These are phyloP conservation scores for Glarea lozoyensis DNA, from an alignment of 495 filamentous ascomycete genomes.

Conservation along the genomic window DNA sequence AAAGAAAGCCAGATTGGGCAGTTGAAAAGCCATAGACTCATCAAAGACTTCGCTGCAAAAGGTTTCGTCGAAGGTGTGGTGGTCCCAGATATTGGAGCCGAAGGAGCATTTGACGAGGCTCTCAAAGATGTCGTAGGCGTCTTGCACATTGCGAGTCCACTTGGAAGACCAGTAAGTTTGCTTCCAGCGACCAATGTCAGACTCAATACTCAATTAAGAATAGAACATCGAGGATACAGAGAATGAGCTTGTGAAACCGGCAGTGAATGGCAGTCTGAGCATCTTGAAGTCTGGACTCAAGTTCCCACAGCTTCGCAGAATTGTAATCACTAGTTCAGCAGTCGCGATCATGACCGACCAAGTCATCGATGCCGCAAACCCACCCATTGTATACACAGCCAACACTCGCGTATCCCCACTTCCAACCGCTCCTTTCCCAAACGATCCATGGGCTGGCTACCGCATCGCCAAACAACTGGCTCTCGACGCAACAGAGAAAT, in stretches of 20 bases:
- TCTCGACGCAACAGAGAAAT: slow-evolving; percentile 27
- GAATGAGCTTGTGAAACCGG: slow-evolving; percentile 23
- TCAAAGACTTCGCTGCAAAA: background rate
- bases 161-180: background rate
- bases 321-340: slow-evolving; percentile 30
- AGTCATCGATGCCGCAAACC: slow-evolving; percentile 8
- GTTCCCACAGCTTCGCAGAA: slow-evolving; percentile 18
- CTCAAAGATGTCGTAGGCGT: slow-evolving; percentile 27
- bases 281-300: slow-evolving; percentile 25
- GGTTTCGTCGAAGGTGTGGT: slow-evolving; percentile 19
- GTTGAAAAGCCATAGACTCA: background rate
- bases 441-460: too few relatives aligned
- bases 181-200: background rate
- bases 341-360: too few relatives aligned
- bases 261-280: slow-evolving; percentile 16
- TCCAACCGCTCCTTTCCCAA: too few relatives aligned
- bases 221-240: slow-evolving; percentile 10
- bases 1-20: slow-evolving; percentile 17
- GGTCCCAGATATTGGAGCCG: slow-evolving; percentile 24
- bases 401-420: too few relatives aligned
- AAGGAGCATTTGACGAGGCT: slow-evolving; percentile 19
- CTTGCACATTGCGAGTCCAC: slow-evolving; percentile 24
- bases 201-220: background rate
- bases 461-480: slow-evolving; percentile 23
- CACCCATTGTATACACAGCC: too few relatives aligned